phyloP scores from a whole-genome alignment of 2,329 filamentous ascomycete species.

The Fusarium devonianum region DNA sequence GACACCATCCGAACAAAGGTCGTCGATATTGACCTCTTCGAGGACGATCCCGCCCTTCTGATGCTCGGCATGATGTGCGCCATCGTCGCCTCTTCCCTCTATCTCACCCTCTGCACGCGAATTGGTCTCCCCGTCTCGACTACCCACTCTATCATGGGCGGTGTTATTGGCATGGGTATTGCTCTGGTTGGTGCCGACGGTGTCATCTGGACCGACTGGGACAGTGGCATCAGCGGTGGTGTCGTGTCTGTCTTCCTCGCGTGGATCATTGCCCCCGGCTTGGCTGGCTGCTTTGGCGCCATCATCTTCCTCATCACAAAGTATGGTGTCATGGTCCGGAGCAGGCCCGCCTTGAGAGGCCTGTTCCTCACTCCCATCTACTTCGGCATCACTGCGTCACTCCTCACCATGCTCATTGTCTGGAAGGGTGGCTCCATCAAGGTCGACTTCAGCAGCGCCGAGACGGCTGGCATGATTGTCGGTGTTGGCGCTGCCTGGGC shows the following conservation, averaged over 20 bases:
- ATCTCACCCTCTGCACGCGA: constrained; percentile 62
- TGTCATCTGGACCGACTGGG: constrained; percentile 62
- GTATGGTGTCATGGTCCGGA: constrained; percentile 63
- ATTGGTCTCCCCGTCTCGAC: constrained; percentile 67
- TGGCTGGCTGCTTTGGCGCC: constrained; percentile 62
- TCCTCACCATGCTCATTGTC: constrained; percentile 68
- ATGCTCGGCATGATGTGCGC: constrained; percentile 68
- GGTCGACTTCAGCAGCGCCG: constrained; percentile 48
- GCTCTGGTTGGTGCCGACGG: constrained; percentile 59
- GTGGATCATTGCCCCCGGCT: constrained; percentile 66
- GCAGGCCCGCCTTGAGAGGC: constrained; percentile 61
- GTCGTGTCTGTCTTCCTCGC: constrained; percentile 66
- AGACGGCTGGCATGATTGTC: constrained; percentile 62
- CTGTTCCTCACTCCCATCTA: constrained; percentile 62
- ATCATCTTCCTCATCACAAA: constrained; percentile 66
- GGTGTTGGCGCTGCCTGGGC: constrained; percentile 60
- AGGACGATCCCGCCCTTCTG: constrained; percentile 57
- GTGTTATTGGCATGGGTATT: constrained; percentile 67
- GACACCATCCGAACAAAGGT: constrained; percentile 70
- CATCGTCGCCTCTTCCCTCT: constrained; percentile 60
- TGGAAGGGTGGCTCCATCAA: constrained; percentile 58
- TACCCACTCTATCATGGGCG: constrained; percentile 68
- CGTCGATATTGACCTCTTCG: constrained; percentile 58
- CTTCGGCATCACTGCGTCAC: constrained; percentile 62
- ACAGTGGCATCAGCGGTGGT: constrained; percentile 46